Conservation (phyloP, 768 basidiomycete genomes). For the Boletus sp. region DNA sequence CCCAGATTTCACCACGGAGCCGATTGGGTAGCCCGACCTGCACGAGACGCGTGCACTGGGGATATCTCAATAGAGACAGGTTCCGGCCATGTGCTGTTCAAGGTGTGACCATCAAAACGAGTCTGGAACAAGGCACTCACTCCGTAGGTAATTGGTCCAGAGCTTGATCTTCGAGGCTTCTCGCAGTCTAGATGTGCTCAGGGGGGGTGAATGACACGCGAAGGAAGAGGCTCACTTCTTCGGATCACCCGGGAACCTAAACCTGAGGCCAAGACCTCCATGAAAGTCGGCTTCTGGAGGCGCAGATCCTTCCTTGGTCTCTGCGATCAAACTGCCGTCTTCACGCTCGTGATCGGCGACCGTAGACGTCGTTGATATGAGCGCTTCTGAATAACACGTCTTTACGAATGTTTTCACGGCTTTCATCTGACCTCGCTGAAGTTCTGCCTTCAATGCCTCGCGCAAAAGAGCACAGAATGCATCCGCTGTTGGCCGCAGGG, state of each 20-base stretch:
- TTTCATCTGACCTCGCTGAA: constrained; percentile 93
- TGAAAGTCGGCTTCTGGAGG: constrained; percentile 59
- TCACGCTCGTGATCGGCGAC: constrained; percentile 67
- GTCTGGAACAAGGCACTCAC: constrained; percentile 41
- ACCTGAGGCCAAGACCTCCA: constrained; percentile 76
- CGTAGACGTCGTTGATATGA: constrained; percentile 57
- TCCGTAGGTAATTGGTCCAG: constrained; percentile 84
- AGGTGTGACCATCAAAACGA: constrained; percentile 10
- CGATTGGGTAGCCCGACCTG: constrained; percentile 96
- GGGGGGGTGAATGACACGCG: not conserved
- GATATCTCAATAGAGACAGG: constrained; percentile 93
- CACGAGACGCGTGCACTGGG: constrained; percentile 94
- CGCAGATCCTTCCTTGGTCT: constrained; percentile 47
- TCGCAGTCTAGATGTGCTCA: constrained; percentile 54
- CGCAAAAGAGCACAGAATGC: constrained; percentile 88
- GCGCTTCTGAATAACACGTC: constrained; percentile 92
- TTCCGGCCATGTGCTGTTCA: constrained; percentile 84
- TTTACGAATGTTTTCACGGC: constrained; percentile 85
- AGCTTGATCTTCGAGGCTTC: constrained; percentile 95
- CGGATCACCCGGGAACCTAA: constrained; percentile 90
- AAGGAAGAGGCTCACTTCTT: constrained; percentile 62
- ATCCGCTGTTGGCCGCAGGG: constrained; percentile 89
- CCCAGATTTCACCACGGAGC: constrained; percentile 97
- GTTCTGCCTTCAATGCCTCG: constrained; percentile 83
- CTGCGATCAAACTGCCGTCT: constrained; percentile 60